phyloP scores from a whole-genome alignment of 2,329 filamentous ascomycete species.

The Fusarium napiforme region DNA sequence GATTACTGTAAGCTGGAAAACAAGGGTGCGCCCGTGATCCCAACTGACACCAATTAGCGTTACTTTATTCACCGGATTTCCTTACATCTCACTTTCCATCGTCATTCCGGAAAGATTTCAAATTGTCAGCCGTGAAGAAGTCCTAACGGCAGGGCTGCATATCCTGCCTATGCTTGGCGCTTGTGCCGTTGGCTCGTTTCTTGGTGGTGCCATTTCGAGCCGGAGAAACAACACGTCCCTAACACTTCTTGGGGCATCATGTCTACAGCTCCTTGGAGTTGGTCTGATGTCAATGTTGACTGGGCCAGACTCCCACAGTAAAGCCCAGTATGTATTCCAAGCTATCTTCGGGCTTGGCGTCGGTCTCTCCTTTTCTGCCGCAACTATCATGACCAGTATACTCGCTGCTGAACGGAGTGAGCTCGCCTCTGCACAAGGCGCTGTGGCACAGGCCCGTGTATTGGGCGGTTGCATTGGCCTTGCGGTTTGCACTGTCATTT shows the following conservation, averaged over 20 bases:
- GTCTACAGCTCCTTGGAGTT: conserved; percentile 64
- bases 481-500: conserved; percentile 67
- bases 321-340: conserved; percentile 64
- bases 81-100: conserved; percentile 68
- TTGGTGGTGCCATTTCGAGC: conserved; percentile 64
- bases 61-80: conserved; percentile 67
- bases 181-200: conserved; percentile 66
- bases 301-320: conserved; percentile 47
- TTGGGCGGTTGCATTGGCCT: conserved; percentile 70
- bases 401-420: conserved; percentile 59
- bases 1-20: conserved; percentile 57
- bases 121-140: conserved; percentile 64
- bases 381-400: conserved; percentile 67
- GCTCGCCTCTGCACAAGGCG: conserved; percentile 68
- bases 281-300: conserved; percentile 60
- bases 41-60: conserved; percentile 53
- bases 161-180: conserved; percentile 68
- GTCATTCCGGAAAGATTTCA: conserved; percentile 70
- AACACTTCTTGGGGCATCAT: conserved; percentile 61
- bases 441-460: conserved; percentile 68
- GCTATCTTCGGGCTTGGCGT: conserved; percentile 68
- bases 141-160: conserved; percentile 66
- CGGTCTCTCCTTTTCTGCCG: conserved; percentile 66
- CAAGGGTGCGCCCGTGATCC: neutral
- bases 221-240: conserved; percentile 64